phyloP scores from a whole-genome alignment of 768 basidiomycete species.

The Tulasnella sp. region DNA sequence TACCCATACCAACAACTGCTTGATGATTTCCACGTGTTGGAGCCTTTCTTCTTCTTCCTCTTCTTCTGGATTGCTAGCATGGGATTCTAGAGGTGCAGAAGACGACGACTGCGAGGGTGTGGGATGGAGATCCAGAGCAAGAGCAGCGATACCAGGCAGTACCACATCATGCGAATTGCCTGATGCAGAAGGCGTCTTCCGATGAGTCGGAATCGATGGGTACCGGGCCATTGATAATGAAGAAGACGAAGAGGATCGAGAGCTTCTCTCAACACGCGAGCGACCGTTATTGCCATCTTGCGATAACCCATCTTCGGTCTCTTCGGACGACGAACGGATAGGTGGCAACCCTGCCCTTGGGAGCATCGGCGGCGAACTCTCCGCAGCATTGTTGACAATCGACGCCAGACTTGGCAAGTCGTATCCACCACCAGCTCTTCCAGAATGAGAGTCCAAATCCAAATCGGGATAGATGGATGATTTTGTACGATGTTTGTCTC shows the following conservation, averaged over 20 bases:
- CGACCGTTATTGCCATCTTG: neutral
- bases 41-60: conserved; percentile 1
- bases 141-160: conserved; percentile 6
- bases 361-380: neutral
- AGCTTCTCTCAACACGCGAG: neutral
- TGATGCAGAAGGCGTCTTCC: neutral
- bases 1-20: conserved; percentile 12
- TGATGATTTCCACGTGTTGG: conserved; percentile 15
- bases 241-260: neutral
- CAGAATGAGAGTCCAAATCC: neutral
- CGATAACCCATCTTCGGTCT: neutral
- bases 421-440: no score
- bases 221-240: neutral
- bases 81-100: neutral
- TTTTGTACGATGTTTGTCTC: neutral
- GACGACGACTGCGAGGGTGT: neutral
- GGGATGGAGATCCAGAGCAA: conserved; percentile 1
- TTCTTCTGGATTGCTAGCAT: neutral
- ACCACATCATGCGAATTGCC: conserved; percentile 2
- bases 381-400: conserved; percentile 11
- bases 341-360: neutral
- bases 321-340: neutral
- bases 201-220: neutral
- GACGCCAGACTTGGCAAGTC: conserved; percentile 7
- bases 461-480: neutral